phyloP scores from a whole-genome alignment of 1,284 basidiomycete genomes.

The Heterobasidion parviporum region DNA sequence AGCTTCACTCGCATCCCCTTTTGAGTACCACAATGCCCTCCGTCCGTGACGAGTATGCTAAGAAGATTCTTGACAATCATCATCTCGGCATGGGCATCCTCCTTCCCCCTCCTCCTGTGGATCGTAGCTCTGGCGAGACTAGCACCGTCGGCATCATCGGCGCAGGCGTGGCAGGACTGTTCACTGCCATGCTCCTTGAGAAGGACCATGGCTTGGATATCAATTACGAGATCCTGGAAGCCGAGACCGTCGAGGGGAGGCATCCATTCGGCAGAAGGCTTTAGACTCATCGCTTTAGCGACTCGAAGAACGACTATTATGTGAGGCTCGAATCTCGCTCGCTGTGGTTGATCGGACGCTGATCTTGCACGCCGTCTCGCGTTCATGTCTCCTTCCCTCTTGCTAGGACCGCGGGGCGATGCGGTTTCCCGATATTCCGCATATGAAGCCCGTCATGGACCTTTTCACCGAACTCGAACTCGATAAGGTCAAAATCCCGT shows the following conservation, averaged over 20 bases:
- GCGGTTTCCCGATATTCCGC: neutral
- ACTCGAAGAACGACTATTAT: slow-evolving; percentile 6
- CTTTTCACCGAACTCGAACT: neutral
- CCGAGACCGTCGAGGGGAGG: slow-evolving; percentile 4
- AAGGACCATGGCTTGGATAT: neutral
- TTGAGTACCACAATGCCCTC: neutral
- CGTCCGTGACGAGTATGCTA: neutral
- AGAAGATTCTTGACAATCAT: neutral
- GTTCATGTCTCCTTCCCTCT: neutral
- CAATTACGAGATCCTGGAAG: neutral
- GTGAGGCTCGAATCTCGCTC: neutral
- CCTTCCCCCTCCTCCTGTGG: neutral
- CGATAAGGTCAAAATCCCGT: neutral
- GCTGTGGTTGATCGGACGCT: too few relatives aligned
- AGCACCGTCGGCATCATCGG: neutral
- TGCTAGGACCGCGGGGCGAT: neutral
- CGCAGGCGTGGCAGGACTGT: neutral
- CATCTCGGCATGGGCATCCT: neutral
- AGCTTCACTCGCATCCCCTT: too few relatives aligned
- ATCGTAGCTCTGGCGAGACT: neutral
- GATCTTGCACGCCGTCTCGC: too few relatives aligned
- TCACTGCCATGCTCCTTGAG: neutral
- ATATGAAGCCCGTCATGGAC: neutral
- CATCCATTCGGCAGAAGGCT: slow-evolving; percentile 24
- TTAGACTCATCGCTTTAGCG: slow-evolving; percentile 19